Conservation (phyloP, 2,329 filamentous ascomycete genomes). For the Aspergillus neoniger region DNA sequence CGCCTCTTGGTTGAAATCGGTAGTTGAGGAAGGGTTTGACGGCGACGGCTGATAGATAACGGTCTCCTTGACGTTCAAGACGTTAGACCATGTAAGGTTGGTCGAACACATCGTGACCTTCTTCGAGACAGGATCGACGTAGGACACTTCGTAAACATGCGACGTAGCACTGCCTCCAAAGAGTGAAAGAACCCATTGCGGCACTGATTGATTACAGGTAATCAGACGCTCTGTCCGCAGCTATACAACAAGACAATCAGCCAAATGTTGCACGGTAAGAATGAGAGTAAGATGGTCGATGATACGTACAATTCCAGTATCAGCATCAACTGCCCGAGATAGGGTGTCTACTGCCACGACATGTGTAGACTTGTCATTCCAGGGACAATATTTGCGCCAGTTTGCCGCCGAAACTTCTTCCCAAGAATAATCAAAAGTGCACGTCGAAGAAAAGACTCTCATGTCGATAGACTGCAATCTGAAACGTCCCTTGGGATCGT, state of each 20-base stretch:
- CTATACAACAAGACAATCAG: conserved; percentile 39
- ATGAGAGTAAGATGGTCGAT: background rate
- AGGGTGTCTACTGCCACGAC: conserved; percentile 95
- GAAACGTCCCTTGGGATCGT: background rate
- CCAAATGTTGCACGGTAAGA: background rate
- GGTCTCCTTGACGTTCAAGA: conserved; percentile 90
- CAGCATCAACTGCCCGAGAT: conserved; percentile 66
- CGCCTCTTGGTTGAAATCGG: conserved; percentile 84
- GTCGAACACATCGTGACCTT: conserved; percentile 96
- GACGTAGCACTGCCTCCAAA: conserved; percentile 79
- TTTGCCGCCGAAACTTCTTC: conserved; percentile 96
- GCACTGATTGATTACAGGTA: conserved; percentile 52
- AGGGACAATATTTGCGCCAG: conserved; percentile 98
- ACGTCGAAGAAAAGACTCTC: conserved; percentile 91
- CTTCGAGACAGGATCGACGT: conserved; percentile 80
- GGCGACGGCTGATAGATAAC: conserved; percentile 75
- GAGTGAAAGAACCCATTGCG: conserved; percentile 66
- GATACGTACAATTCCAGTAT: conserved; percentile 65
- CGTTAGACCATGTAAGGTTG: conserved; percentile 89
- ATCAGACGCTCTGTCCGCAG: conserved; percentile 70
- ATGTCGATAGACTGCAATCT: conserved; percentile 53
- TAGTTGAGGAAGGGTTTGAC: conserved; percentile 56
- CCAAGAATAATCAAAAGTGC: conserved; percentile 97
- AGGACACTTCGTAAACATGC: conserved; percentile 92
- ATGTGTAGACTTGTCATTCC: conserved; percentile 98